Evolutionary conservation across 2,329 filamentous ascomycete species (phyloP).

Genomic region (Aureobasidium namibiae): DNA sequence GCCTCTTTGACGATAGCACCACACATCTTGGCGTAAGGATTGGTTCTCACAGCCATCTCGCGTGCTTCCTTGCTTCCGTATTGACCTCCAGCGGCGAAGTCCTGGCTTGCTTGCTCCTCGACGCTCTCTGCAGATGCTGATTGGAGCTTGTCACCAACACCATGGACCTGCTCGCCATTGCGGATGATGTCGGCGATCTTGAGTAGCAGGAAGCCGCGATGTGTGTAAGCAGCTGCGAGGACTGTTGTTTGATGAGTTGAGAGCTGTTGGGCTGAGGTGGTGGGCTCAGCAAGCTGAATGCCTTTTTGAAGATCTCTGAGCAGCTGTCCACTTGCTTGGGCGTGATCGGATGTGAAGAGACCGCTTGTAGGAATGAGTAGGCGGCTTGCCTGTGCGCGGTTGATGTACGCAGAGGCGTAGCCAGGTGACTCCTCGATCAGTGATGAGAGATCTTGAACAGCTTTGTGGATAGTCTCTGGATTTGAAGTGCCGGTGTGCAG

Average conservation of each 20-base stretch:
- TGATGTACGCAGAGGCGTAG: slow-evolving; percentile 68
- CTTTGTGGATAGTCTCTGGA: background rate
- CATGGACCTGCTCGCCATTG: slow-evolving; percentile 6
- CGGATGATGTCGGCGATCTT: slow-evolving; percentile 29
- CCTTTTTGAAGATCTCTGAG: slow-evolving; percentile 35
- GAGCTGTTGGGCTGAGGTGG: slow-evolving; percentile 37
- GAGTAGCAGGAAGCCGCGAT: slow-evolving; percentile 46
- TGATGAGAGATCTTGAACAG: background rate
- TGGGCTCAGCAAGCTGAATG: slow-evolving; percentile 51
- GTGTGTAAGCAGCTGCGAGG: slow-evolving; percentile 62
- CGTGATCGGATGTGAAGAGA: slow-evolving; percentile 11
- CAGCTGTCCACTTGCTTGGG: slow-evolving; percentile 16
- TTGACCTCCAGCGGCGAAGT: slow-evolving; percentile 46
- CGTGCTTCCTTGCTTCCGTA: slow-evolving; percentile 51
- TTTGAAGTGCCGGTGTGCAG: background rate
- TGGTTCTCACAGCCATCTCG: slow-evolving; percentile 51
- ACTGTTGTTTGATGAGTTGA: slow-evolving; percentile 60
- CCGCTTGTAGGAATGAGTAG: slow-evolving; percentile 27
- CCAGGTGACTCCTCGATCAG: slow-evolving; percentile 52
- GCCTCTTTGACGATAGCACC: slow-evolving; percentile 54
- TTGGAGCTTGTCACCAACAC: slow-evolving; percentile 2
- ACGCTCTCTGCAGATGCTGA: slow-evolving; percentile 23
- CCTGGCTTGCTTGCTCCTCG: slow-evolving; percentile 48
- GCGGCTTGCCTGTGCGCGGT: slow-evolving; percentile 58
- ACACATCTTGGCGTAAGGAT: slow-evolving; percentile 56